Evolutionary conservation across 768 basidiomycete genomes (phyloP).

Genomic region (Pleurotus salmoneostramineus): DNA sequence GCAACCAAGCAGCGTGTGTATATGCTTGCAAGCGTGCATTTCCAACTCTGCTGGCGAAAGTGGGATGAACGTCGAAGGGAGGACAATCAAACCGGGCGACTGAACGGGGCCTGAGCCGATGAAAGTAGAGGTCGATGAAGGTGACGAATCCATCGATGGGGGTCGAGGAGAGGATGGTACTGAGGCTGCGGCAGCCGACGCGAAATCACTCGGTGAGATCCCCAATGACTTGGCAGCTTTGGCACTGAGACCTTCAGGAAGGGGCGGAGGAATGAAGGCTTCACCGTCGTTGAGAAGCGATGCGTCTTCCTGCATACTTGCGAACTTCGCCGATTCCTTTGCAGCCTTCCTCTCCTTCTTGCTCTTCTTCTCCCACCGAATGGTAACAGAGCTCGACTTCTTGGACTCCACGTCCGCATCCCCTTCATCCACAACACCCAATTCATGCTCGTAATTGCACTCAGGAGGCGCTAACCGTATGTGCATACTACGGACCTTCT

Average conservation of each 20-base stretch:
- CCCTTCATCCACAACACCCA: constrained; percentile 20
- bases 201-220: constrained; percentile 27
- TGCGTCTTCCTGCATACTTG: constrained; percentile 12
- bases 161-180: constrained; percentile 11
- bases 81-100: constrained; percentile 60
- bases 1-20: constrained; percentile 62
- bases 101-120: constrained; percentile 30
- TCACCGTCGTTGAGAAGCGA: background rate
- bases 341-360: constrained; percentile 19
- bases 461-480: constrained; percentile 54
- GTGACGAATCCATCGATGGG: constrained; percentile 9
- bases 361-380: constrained; percentile 32
- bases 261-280: background rate
- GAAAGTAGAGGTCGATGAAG: constrained; percentile 7
- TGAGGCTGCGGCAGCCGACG: constrained; percentile 22
- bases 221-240: constrained; percentile 40
- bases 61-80: constrained; percentile 56
- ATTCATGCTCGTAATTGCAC: constrained; percentile 16
- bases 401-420: constrained; percentile 18
- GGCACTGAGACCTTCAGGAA: constrained; percentile 15
- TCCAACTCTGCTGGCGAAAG: constrained; percentile 58
- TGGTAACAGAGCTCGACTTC: constrained; percentile 29
- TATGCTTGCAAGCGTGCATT: constrained; percentile 70
- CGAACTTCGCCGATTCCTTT: constrained; percentile 19
- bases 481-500: constrained; percentile 43